Conservation (phyloP, 768 basidiomycete genomes). For the Lactarius pseudohatsudake region DNA sequence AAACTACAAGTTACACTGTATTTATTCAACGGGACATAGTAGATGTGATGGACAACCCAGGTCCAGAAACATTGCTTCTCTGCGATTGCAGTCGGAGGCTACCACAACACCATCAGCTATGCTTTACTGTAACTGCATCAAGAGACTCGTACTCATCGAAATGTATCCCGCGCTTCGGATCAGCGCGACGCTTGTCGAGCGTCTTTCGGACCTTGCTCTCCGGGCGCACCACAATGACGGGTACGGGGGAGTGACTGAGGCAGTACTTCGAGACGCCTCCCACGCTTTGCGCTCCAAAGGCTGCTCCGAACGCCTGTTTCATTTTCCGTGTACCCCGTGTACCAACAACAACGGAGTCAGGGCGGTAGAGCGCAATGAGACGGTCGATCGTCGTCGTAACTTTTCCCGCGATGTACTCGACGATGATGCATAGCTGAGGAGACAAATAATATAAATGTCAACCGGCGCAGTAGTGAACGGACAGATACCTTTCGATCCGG, state of each 20-base stretch:
- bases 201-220: constrained; percentile 85
- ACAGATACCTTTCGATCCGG: constrained; percentile 64
- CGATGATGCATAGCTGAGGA: constrained; percentile 75
- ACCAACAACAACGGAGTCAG: constrained; percentile 91
- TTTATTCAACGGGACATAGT: constrained; percentile 22
- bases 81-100: constrained; percentile 9
- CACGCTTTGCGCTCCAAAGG: constrained; percentile 51
- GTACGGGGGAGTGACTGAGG: constrained; percentile 89
- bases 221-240: constrained; percentile 92
- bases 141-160: constrained; percentile 58
- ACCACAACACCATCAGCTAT: constrained; percentile 7
- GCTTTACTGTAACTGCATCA: background rate
- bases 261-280: constrained; percentile 72
- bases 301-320: constrained; percentile 54
- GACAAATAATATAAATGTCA: background rate
- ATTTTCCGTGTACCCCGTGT: constrained; percentile 69
- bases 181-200: constrained; percentile 79
- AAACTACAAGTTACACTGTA: background rate
- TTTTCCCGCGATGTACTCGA: constrained; percentile 92
- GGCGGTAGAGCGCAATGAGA: constrained; percentile 87
- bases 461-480: background rate
- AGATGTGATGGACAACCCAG: constrained; percentile 13
- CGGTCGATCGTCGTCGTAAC: constrained; percentile 89
- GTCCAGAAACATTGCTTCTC: constrained; percentile 16
- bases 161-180: constrained; percentile 85